Conservation (phyloP, 2,329 filamentous ascomycete species). For the Fusarium sacchari region DNA sequence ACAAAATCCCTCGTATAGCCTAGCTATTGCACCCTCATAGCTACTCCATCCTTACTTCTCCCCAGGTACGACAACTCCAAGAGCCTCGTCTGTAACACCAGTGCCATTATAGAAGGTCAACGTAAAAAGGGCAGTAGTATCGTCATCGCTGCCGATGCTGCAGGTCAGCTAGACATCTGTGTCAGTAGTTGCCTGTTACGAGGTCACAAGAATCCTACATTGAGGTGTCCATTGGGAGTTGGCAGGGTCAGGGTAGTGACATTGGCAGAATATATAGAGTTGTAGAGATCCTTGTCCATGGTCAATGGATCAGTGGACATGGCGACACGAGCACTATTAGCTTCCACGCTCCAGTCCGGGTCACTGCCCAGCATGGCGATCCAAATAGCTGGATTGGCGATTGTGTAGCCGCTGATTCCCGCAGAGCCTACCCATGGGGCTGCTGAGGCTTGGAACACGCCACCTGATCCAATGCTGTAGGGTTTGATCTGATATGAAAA, state of each 20-base stretch:
- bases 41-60: background rate
- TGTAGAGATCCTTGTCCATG: background rate
- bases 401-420: background rate
- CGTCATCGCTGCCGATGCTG: background rate
- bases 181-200: background rate
- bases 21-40: background rate
- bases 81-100: background rate
- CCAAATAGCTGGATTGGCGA: background rate
- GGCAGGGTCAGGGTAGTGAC: background rate
- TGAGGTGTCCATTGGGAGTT: background rate
- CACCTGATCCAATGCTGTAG: background rate
- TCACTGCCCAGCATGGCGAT: background rate
- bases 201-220: background rate
- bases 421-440: background rate
- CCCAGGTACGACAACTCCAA: fast-evolving
- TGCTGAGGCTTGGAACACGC: background rate
- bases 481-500: background rate
- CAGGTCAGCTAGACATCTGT: background rate
- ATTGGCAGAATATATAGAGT: background rate
- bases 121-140: background rate
- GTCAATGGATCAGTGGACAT: background rate
- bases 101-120: background rate
- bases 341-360: background rate
- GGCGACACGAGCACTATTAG: background rate
- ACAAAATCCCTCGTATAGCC: background rate